Conservation (phyloP, 208 protist genomes). For the Novymonas esmeraldas region DNA sequence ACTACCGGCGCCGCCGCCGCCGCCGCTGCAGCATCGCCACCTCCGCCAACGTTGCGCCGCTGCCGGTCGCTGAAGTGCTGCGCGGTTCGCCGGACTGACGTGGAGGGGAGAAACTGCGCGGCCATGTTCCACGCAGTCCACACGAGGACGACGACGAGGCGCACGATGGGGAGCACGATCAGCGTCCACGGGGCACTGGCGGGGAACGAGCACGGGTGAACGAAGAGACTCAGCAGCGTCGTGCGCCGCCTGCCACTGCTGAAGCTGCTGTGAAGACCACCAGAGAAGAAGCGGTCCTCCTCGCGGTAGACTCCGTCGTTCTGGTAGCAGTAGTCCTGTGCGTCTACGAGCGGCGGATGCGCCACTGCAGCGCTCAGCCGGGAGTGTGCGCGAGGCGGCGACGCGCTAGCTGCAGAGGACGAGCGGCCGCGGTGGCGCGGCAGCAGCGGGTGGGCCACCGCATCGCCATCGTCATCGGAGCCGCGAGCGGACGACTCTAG, state of each 20-base stretch:
- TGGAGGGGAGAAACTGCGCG: constrained; percentile 4
- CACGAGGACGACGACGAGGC: constrained; percentile 21
- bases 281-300: constrained; percentile 23
- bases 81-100: neutral
- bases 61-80: neutral
- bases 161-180: constrained; percentile 19
- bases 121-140: constrained; percentile 32
- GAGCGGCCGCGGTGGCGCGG: constrained; percentile 12
- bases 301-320: constrained; percentile 11
- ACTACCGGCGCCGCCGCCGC: neutral
- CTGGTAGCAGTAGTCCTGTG: constrained; percentile 6
- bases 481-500: constrained; percentile 21
- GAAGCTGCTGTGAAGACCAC: constrained; percentile 17
- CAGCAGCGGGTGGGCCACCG: constrained; percentile 27
- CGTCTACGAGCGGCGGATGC: neutral
- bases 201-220: constrained; percentile 33
- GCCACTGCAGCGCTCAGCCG: neutral
- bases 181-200: constrained; percentile 5
- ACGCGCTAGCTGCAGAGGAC: neutral
- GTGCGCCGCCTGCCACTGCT: constrained; percentile 5
- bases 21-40: neutral
- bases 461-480: constrained; percentile 19
- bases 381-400: neutral
- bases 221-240: constrained; percentile 28
- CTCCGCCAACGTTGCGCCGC: neutral